Conservation (phyloP, 2,329 filamentous ascomycete species). For the Alternaria infectoria region DNA sequence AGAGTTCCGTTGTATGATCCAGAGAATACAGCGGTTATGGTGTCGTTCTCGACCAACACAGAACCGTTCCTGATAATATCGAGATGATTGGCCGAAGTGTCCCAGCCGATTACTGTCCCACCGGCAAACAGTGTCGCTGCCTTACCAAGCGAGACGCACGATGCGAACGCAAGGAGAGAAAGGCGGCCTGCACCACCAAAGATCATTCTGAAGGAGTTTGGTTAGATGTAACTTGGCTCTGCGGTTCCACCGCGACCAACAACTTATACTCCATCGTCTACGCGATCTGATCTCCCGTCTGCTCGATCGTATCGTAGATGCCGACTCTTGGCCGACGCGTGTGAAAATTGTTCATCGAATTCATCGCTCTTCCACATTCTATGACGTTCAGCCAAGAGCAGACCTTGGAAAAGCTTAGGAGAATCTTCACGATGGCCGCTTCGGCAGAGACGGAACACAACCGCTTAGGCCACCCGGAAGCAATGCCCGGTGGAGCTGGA, state of each 20-base stretch:
- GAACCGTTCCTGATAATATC: conserved; percentile 51
- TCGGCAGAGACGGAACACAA: neutral
- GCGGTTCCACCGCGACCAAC: neutral
- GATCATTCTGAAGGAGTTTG: neutral
- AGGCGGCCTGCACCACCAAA: neutral
- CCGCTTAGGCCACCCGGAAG: neutral
- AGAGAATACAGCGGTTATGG: conserved; percentile 34
- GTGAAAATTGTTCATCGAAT: neutral
- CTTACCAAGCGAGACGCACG: neutral
- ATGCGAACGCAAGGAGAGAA: conserved; percentile 4
- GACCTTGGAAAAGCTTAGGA: neutral
- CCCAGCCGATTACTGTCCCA: conserved; percentile 54
- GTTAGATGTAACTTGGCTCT: neutral
- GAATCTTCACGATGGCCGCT: neutral
- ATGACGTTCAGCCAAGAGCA: conserved; percentile 9
- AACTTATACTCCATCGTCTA: conserved; percentile 2
- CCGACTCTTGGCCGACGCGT: conserved; percentile 1
- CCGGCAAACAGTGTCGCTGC: conserved; percentile 13
- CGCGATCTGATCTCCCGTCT: neutral
- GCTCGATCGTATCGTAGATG: neutral
- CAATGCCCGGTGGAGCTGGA: neutral
- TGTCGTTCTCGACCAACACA: conserved; percentile 50
- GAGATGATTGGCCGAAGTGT: conserved; percentile 44
- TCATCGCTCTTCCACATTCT: neutral
- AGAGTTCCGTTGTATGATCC: conserved; percentile 25